These are phyloP conservation scores for Penicillium sp. DNA, from an alignment of 2,329 filamentous ascomycete genomes.

Conservation along the genomic window DNA sequence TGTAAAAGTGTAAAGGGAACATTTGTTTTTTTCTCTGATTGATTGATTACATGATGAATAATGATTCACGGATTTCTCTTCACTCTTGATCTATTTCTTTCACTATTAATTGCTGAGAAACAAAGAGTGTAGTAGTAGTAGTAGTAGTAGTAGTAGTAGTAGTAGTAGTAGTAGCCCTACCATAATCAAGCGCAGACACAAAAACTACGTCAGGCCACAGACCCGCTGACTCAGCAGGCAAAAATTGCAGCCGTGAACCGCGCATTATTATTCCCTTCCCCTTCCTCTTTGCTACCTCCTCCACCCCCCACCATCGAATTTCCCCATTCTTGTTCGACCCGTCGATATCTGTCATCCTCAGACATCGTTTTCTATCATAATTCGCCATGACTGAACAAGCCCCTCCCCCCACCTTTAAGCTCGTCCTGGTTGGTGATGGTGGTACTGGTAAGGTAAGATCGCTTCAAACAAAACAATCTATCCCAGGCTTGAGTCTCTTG, in stretches of 20 bases:
- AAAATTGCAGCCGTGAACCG: constrained; percentile 28
- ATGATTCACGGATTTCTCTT: constrained; percentile 14
- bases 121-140: too few relatives aligned
- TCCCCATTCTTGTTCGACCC: constrained; percentile 25
- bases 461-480: not conserved
- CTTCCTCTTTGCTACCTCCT: constrained; percentile 27
- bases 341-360: constrained; percentile 18
- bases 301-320: constrained; percentile 31
- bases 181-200: not conserved
- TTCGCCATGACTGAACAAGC: constrained; percentile 65
- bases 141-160: too few relatives aligned
- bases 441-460: constrained; percentile 94
- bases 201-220: constrained; percentile 30
- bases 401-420: constrained; percentile 87
- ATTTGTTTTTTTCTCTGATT: not conserved
- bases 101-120: too few relatives aligned
- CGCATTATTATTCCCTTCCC: constrained; percentile 24
- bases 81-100: too few relatives aligned
- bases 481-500: not conserved
- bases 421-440: constrained; percentile 98
- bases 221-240: constrained; percentile 26
- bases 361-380: constrained; percentile 18
- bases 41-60: constrained; percentile 13
- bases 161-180: not conserved
- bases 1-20: constrained; percentile 12